Percentiles rank a stretch among this genome's conserved stretches.
Conservation (phyloP, 441 rosid species). For the Geranium incanum region DNA sequence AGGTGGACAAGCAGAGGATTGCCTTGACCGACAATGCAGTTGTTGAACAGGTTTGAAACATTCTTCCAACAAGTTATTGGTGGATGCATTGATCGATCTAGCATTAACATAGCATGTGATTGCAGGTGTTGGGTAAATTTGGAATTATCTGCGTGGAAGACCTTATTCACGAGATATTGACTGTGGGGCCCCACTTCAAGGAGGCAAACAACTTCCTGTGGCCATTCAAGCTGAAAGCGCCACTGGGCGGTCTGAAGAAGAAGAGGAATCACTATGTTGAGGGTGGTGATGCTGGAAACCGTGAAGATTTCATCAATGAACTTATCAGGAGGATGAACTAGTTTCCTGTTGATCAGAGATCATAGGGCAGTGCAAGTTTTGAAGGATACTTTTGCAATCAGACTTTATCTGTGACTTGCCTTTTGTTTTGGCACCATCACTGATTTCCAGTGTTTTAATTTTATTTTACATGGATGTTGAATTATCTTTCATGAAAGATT, state of each 20-base stretch:
- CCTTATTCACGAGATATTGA: conserved; percentile 65
- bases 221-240: conserved; percentile 77
- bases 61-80: neutral
- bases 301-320: conserved; percentile 61
- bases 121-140: conserved; percentile 47
- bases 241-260: conserved; percentile 32
- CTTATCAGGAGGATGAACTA: conserved; percentile 67
- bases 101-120: neutral
- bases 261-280: conserved; percentile 53
- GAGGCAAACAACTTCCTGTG: conserved; percentile 72
- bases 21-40: conserved; percentile 60
- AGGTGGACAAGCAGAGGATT: conserved; percentile 58
- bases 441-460: too few relatives aligned
- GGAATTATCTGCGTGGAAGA: conserved; percentile 62
- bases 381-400: neutral
- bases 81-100: neutral
- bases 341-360: neutral
- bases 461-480: too few relatives aligned
- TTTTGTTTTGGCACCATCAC: too few relatives aligned
- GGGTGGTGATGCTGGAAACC: conserved; percentile 79
- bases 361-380: neutral
- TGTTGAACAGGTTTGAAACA: conserved; percentile 40
- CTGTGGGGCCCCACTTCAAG: conserved; percentile 70
- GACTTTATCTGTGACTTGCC: neutral
- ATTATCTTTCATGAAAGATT: too few relatives aligned